Evolutionary conservation across 1,284 basidiomycete genomes (phyloP), one percentile per base, ranked within the genome.

Genomic region (Vanrija sp.): DNA sequence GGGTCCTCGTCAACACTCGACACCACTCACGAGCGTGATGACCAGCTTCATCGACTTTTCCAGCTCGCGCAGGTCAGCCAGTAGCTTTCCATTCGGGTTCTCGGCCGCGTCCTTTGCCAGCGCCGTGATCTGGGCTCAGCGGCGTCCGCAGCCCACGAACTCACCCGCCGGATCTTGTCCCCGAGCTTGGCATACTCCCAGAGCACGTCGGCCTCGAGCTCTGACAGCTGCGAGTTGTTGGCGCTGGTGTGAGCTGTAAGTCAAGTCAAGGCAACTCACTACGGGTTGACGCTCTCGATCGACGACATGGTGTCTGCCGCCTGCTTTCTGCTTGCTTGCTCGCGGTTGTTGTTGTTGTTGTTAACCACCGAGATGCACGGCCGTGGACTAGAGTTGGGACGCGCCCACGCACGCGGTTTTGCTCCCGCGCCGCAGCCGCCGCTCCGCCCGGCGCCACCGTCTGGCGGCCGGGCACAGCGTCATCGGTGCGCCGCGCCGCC

Each of bases 31-130:
- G 76, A 94, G 74, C 0, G 92, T 95, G 67, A 94, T 78, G 0
- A 95, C 91, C 39, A 98, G 81, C 6, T 91, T 91, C 88, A 98
- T 94, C 76, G 96, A 96, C 71, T 88, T 85, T 74, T 98, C 95
- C 44, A 98, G 79, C 1, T 85, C 82, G 42, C 94, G 82, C 42
- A 98, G 74, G 54, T 88, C 85, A 43, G 82, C 81, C n/a, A 98
- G 78, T 65, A 97, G 81, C 50, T 76, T 78, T 64, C 84, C 83
- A 73, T 90, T 93, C 39, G 85, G 90, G 58, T 81, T 83, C 60
- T 86, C 86, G 52, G 71, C 66, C 3, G 72, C 77, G 40, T 64
- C 65, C 38, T 69, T 74, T 23, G 70, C 76, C 29, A 76, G 71
- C 56, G 60, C 65, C 26, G 65, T 65, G 57, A 80, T 67, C 81